Conservation (phyloP, 331 rosid genomes). For the Acacia concinna region DNA sequence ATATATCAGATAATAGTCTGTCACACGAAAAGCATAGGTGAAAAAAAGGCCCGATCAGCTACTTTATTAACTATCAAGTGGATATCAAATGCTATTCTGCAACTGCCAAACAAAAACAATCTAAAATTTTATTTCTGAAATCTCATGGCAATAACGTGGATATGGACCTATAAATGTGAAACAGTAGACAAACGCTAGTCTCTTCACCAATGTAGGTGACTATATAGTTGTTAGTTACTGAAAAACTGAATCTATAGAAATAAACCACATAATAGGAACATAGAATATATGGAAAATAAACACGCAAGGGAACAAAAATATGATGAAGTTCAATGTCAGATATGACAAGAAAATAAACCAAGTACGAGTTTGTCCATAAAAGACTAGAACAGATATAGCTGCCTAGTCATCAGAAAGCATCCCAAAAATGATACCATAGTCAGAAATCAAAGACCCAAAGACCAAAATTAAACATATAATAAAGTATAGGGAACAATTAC, state of each 20-base stretch:
- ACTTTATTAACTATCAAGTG: neutral
- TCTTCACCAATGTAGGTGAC: neutral
- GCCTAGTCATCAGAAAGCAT: neutral
- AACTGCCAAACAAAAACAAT: neutral
- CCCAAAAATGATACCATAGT: neutral
- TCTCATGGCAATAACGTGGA: neutral
- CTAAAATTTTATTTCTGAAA: neutral
- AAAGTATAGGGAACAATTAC: slow-evolving; percentile 35
- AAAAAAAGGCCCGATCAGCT: neutral
- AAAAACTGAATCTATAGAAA: neutral
- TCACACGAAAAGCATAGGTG: slow-evolving; percentile 15
- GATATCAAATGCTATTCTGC: neutral
- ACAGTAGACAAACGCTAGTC: neutral
- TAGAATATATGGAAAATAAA: neutral
- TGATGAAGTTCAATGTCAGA: neutral
- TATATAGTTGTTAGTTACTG: neutral
- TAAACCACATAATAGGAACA: neutral
- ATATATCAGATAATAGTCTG: slow-evolving; percentile 81
- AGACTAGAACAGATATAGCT: neutral
- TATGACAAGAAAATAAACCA: neutral
- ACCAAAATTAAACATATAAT: neutral
- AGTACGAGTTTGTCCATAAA: neutral
- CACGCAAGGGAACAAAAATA: neutral
- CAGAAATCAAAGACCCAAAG: neutral
- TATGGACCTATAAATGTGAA: neutral